Conservation (phyloP, 805 yeast genomes). For the Saturnispora besseyi region DNA sequence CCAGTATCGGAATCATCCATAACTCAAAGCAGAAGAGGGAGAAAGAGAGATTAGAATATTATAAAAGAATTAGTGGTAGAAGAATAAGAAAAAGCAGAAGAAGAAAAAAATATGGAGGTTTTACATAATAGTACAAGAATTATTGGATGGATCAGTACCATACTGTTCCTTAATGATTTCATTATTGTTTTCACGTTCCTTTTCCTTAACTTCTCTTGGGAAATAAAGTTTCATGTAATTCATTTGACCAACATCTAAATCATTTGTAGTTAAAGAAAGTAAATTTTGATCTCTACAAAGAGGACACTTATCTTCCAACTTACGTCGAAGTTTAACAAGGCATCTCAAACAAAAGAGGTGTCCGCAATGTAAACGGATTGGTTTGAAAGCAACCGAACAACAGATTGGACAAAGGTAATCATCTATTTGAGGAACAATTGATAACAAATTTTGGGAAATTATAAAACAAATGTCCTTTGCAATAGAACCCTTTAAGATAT, state of each 20-base stretch:
- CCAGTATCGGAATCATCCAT: conserved; percentile 30
- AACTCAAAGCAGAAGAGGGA: background rate
- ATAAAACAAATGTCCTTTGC: conserved; percentile 47
- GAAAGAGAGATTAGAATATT: background rate
- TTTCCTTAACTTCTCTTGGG: conserved; percentile 58
- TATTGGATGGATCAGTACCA: conserved; percentile 21
- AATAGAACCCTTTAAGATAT: conserved; percentile 30
- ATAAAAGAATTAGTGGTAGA: background rate
- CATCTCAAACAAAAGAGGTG: conserved; percentile 71
- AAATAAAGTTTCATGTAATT: conserved; percentile 48
- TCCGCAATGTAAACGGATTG: conserved; percentile 52
- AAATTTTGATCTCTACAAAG: conserved; percentile 52
- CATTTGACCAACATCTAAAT: conserved; percentile 48
- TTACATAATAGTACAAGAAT: conserved; percentile 23
- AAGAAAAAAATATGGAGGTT: background rate
- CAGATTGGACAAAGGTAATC: conserved; percentile 74
- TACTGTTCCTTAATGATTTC: conserved; percentile 38
- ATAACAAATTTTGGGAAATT: conserved; percentile 45
- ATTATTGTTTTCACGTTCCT: conserved; percentile 44
- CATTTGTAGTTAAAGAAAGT: conserved; percentile 46
- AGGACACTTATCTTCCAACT: conserved; percentile 54
- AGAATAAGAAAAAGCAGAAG: background rate
- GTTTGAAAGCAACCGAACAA: conserved; percentile 60
- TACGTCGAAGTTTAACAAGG: conserved; percentile 55
- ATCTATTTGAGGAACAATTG: conserved; percentile 62